Base-by-base conservation (phyloP, 306 rosid species). In the Begonia fuchsioides region DNA sequence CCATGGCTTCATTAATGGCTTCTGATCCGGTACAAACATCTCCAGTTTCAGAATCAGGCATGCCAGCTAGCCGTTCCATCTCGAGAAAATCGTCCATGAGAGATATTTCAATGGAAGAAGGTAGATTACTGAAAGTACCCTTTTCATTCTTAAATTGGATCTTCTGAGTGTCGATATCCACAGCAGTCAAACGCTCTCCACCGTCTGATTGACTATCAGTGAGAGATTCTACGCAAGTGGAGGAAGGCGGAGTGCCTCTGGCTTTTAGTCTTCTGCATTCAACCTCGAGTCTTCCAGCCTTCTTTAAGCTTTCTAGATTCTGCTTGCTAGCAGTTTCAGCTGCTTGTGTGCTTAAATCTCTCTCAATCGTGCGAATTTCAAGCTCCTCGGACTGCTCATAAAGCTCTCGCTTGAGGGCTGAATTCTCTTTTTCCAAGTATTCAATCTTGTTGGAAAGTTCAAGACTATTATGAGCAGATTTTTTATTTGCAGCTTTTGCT, bases 71-170 rank as follows among this genome's bases (percentile, higher is more conserved):
- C 59, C 76, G 71, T 54, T 87, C 96, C 96, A 87, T 87, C 70
- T 87, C 96, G 44, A 87, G 96, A 73, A 87, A 87, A 72, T 87
- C 96, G n/a, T 87, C 94, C 96, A 87, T 87, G 53, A 87, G 72
- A 69, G 75, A 80, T 44, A 77, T 70, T 63, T 80, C 74, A 52
- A 69, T 54, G 18, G 93, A 79, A 59, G 73, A 52, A 39, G 81
- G 78, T 45, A 70, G 58, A 60, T 67, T 67, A 53, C 75, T 67
- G 19, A 46, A 45, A 17, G 44, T 55, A 38, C 71, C 55, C 64
- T 76, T 88, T 49, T 76, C 93, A 63, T 75, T 68, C 77, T 81
- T 84, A 67, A 80, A 78, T 57, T 78, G 96, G 68, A 65, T 62
- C 70, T 70, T 80, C n/a, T 49, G 61, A 12, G 59, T 43, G 19